phyloP scores from a whole-genome alignment of 257 asterid genomes.

The Solanum ossicruentum region DNA sequence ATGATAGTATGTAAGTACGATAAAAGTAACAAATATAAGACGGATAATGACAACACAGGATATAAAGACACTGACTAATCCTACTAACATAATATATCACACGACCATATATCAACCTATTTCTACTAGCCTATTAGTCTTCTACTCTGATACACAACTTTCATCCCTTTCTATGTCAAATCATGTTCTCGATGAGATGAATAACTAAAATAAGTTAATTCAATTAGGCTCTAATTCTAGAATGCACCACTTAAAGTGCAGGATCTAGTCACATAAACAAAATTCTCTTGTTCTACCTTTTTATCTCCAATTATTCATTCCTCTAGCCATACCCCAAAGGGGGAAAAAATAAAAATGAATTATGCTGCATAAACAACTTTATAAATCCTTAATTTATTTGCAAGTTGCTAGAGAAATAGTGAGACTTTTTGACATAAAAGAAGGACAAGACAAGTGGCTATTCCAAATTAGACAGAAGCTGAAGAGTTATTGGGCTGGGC shows the following conservation, averaged over 20 bases:
- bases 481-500: conserved; percentile 17
- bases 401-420: not conserved
- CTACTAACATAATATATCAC: too few relatives aligned
- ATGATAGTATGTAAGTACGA: too few relatives aligned
- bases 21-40: too few relatives aligned
- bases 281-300: not conserved
- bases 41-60: too few relatives aligned
- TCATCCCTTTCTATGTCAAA: too few relatives aligned
- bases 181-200: too few relatives aligned
- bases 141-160: too few relatives aligned
- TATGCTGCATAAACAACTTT: not conserved
- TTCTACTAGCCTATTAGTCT: too few relatives aligned
- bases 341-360: not conserved
- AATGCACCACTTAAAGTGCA: not conserved
- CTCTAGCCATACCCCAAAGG: not conserved
- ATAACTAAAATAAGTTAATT: too few relatives aligned
- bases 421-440: not conserved
- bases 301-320: not conserved
- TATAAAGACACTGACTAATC: too few relatives aligned
- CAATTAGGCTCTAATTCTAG: not conserved
- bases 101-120: too few relatives aligned
- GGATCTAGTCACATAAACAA: not conserved
- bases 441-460: not conserved
- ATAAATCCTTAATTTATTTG: not conserved
- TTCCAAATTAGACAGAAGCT: not conserved